Percentiles rank a stretch among this genome's conserved stretches.
These are phyloP conservation scores for Inonotus obliquus DNA, from an alignment of 1,284 basidiomycete genomes.

Conservation along the genomic window DNA sequence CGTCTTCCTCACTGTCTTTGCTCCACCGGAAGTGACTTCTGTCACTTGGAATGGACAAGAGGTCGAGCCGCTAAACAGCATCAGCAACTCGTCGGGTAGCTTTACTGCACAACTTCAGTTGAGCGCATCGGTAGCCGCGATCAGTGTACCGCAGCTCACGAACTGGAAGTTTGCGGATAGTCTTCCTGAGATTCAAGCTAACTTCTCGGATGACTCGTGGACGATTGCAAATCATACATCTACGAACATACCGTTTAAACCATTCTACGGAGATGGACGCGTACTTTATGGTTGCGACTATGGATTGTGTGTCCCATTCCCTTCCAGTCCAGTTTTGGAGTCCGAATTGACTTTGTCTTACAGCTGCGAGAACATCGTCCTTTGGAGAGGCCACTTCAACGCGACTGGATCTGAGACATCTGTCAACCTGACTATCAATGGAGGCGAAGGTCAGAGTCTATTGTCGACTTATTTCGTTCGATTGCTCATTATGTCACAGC, in stretches of 20 bases:
- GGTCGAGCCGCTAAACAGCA: slow-evolving; percentile 29
- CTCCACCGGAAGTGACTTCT: slow-evolving; percentile 41
- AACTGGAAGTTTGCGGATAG: slow-evolving; percentile 70
- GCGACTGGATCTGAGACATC: slow-evolving; percentile 53
- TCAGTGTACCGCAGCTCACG: slow-evolving; percentile 35
- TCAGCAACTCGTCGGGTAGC: slow-evolving; percentile 23
- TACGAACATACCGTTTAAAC: slow-evolving; percentile 66
- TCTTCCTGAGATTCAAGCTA: slow-evolving; percentile 56
- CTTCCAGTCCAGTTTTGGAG: neutral
- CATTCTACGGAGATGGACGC: slow-evolving; percentile 66
- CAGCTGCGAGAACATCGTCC: slow-evolving; percentile 72
- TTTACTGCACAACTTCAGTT: slow-evolving; percentile 8
- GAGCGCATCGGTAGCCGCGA: neutral
- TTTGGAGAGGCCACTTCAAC: slow-evolving; percentile 79
- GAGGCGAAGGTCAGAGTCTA: slow-evolving; percentile 58
- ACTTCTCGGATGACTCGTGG: slow-evolving; percentile 63
- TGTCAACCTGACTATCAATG: slow-evolving; percentile 71
- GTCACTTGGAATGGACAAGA: slow-evolving; percentile 68
- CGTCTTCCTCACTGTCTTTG: slow-evolving; percentile 46
- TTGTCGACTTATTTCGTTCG: neutral
- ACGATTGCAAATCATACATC: slow-evolving; percentile 57
- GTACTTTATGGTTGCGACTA: slow-evolving; percentile 79
- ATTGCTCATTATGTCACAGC: slow-evolving; percentile 32
- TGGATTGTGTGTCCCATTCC: slow-evolving; percentile 55
- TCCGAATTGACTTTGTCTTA: neutral